phyloP scores from a whole-genome alignment of 768 basidiomycete species.

The Auriscalpium vulgare region DNA sequence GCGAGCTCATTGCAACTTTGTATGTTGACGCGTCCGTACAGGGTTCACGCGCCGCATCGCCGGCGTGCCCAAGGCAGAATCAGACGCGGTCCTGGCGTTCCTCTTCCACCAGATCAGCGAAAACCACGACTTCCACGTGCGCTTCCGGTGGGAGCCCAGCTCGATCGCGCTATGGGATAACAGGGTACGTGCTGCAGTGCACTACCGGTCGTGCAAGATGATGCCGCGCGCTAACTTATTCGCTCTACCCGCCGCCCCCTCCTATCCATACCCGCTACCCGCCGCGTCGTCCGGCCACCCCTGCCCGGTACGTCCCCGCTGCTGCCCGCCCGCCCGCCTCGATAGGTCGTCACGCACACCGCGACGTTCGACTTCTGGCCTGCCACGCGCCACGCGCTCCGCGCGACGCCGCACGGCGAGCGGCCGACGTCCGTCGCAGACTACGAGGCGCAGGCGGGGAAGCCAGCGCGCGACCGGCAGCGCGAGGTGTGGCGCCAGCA shows the following conservation, averaged over 20 bases:
- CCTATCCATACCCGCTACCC: background rate
- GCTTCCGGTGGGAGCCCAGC: slow-evolving; percentile 70
- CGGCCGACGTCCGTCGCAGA: slow-evolving; percentile 67
- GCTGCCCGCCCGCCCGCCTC: background rate
- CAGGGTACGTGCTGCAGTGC: slow-evolving; percentile 45
- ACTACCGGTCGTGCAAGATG: background rate
- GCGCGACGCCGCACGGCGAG: slow-evolving; percentile 78
- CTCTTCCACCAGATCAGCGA: slow-evolving; percentile 64
- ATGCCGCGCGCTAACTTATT: background rate
- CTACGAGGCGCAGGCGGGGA: slow-evolving; percentile 57
- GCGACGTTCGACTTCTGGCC: slow-evolving; percentile 84
- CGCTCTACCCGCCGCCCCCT: background rate
- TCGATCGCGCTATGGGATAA: slow-evolving; percentile 87
- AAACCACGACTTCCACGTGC: slow-evolving; percentile 67
- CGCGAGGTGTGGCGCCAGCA: slow-evolving; percentile 64
- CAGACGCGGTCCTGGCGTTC: slow-evolving; percentile 63
- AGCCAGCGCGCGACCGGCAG: slow-evolving; percentile 65
- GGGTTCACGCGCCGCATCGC: slow-evolving; percentile 77
- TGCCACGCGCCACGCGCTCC: slow-evolving; percentile 65
- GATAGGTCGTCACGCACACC: slow-evolving; percentile 62
- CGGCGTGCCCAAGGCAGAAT: slow-evolving; percentile 74
- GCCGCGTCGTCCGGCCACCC: background rate
- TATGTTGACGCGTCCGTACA: slow-evolving; percentile 14
- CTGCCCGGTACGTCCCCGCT: background rate
- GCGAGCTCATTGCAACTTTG: no score